Evolutionary conservation across 257 asterid species (phyloP).

Genomic region (Primulina eburnea): DNA sequence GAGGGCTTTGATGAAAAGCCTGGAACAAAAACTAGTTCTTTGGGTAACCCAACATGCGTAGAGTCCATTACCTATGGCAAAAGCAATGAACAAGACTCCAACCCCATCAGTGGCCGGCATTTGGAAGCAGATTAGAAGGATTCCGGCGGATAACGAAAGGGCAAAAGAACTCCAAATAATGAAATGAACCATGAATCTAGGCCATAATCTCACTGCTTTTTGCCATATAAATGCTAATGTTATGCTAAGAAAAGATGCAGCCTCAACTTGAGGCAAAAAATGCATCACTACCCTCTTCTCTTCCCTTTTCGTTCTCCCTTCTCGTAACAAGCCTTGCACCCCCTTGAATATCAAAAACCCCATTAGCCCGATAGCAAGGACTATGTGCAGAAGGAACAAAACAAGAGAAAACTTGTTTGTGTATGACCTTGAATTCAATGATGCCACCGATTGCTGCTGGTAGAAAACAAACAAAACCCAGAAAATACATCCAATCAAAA

Average conservation of each 20-base stretch:
- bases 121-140: constrained; percentile 82
- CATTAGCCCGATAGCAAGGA: constrained; percentile 60
- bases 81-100: constrained; percentile 58
- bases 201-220: constrained; percentile 81
- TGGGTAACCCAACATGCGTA: constrained; percentile 96
- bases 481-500: constrained; percentile 23
- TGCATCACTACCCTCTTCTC: constrained; percentile 57
- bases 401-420: constrained; percentile 83
- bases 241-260: constrained; percentile 75
- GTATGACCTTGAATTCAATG: constrained; percentile 79
- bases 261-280: constrained; percentile 89
- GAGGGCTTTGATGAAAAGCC: constrained; percentile 62
- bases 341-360: constrained; percentile 76
- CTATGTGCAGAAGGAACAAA: constrained; percentile 63
- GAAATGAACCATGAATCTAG: constrained; percentile 77
- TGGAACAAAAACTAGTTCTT: constrained; percentile 71
- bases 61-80: constrained; percentile 79
- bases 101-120: constrained; percentile 73
- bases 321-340: constrained; percentile 57
- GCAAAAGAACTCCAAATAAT: constrained; percentile 82
- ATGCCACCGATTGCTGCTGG: constrained; percentile 48
- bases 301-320: constrained; percentile 40
- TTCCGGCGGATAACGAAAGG: constrained; percentile 72
- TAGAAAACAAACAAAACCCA: constrained; percentile 13
- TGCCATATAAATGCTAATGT: constrained; percentile 86